Percentiles rank a stretch among this genome's conserved stretches.
phyloP scores from a whole-genome alignment of 2,329 filamentous ascomycete species.

The Lachnellula subtilissima region DNA sequence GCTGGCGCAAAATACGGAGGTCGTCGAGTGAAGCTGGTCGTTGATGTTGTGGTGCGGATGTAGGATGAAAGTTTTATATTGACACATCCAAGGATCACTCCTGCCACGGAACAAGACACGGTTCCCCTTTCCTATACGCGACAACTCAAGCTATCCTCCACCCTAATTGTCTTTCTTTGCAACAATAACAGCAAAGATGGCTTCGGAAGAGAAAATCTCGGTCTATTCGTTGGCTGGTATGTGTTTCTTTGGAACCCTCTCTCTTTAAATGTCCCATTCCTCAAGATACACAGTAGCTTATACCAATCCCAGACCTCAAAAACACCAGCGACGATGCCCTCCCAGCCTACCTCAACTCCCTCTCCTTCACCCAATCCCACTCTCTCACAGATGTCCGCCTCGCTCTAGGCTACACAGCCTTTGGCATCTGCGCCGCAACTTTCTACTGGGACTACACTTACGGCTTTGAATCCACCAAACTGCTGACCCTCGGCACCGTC shows the following conservation, averaged over 20 bases:
- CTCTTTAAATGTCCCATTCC: neutral
- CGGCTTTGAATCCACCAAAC: constrained; percentile 82
- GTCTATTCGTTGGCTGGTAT: constrained; percentile 30
- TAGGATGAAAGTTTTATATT: constrained; percentile 12
- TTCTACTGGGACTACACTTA: constrained; percentile 91
- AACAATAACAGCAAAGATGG: constrained; percentile 20
- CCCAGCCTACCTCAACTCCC: constrained; percentile 83
- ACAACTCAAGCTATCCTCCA: constrained; percentile 1
- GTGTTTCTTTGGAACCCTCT: neutral
- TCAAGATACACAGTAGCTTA: constrained; percentile 7
- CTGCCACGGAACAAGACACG: constrained; percentile 29
- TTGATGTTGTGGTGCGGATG: constrained; percentile 14
- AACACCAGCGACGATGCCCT: constrained; percentile 95
- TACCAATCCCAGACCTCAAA: constrained; percentile 68
- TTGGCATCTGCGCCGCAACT: constrained; percentile 72
- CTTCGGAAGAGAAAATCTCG: constrained; percentile 28
- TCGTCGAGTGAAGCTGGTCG: constrained; percentile 13
- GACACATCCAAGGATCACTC: constrained; percentile 22
- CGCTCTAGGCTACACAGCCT: constrained; percentile 74
- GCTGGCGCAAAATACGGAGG: neutral
- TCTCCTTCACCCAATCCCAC: constrained; percentile 81
- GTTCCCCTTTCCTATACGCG: constrained; percentile 18
- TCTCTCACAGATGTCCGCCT: constrained; percentile 77
- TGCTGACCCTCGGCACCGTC: constrained; percentile 76
- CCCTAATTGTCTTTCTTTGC: constrained; percentile 1